Evolutionary conservation across 148 eudicot genomes (phyloP).

Genomic region (Rhododendron mucronatum): DNA sequence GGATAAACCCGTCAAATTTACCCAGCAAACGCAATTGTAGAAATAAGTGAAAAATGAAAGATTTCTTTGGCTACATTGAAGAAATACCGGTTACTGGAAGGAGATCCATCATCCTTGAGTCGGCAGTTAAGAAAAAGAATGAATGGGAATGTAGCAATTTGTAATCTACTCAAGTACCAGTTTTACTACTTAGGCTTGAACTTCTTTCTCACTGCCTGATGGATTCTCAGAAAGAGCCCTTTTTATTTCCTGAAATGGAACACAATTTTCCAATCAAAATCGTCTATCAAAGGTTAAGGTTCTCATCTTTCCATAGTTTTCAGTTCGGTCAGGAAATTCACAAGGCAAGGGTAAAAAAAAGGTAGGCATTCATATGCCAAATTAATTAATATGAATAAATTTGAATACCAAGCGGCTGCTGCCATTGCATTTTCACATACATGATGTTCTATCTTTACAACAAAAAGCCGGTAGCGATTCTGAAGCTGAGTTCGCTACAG

Average conservation of each 20-base stretch:
- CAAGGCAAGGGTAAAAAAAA: not conserved
- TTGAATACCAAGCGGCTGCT: slow-evolving; percentile 4
- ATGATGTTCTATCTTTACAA: slow-evolving; percentile 36
- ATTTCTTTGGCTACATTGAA: not conserved
- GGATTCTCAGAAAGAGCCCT: not conserved
- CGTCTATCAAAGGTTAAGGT: not conserved
- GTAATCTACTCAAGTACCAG: not conserved
- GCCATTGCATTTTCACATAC: not conserved
- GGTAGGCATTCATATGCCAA: not conserved
- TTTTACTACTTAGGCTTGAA: not conserved
- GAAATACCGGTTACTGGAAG: not conserved
- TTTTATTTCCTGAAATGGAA: not conserved
- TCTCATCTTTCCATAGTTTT: not conserved
- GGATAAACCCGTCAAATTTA: too few relatives aligned
- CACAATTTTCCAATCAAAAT: not conserved
- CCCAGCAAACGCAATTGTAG: too few relatives aligned
- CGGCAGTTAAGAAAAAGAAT: not conserved
- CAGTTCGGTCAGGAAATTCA: not conserved
- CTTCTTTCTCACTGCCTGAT: not conserved
- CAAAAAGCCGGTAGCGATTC: slow-evolving; percentile 21
- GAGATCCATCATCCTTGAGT: too few relatives aligned
- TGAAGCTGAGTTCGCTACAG: slow-evolving; percentile 85
- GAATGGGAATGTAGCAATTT: not conserved
- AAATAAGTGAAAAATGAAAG: too few relatives aligned
- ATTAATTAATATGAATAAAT: not conserved